These are phyloP conservation scores for Phoenix roebelenii DNA, from an alignment of 176 grass and related monocot species.

Conservation along the genomic window DNA sequence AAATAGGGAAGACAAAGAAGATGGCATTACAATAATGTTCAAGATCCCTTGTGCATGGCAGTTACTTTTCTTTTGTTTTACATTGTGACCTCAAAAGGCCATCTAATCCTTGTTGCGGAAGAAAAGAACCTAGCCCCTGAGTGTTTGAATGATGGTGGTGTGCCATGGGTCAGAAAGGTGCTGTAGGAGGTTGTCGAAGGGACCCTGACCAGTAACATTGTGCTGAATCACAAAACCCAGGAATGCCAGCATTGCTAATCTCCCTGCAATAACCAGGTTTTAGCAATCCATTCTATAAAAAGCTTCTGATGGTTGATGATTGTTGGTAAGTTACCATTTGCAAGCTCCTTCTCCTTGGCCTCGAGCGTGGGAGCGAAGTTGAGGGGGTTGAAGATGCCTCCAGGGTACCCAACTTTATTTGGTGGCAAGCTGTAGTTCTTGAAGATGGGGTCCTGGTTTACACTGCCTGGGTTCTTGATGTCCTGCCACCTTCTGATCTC, in stretches of 20 bases:
- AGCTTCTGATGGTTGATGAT: too few species aligned
- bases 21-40: too few species aligned
- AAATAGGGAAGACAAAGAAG: too few species aligned
- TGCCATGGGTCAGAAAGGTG: constrained; percentile 20
- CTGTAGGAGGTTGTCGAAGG: constrained; percentile 14
- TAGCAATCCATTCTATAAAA: too few species aligned
- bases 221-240: constrained; percentile 11
- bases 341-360: constrained; percentile 11
- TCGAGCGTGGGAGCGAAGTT: constrained; percentile 48
- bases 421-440: constrained; percentile 21
- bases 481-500: constrained; percentile 20
- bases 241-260: constrained; percentile 19
- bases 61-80: too few species aligned
- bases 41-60: too few species aligned
- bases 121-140: not conserved
- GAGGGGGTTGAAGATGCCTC: constrained; percentile 18
- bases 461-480: constrained; percentile 10
- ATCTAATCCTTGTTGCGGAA: too few species aligned
- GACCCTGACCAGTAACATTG: constrained; percentile 12
- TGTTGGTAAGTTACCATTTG: not conserved
- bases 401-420: constrained; percentile 12
- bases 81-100: too few species aligned
- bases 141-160: constrained; percentile 12
- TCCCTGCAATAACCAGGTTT: not conserved
- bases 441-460: constrained; percentile 19